These are phyloP conservation scores for Tuber indicum DNA, from an alignment of 495 filamentous ascomycete species.

Conservation along the genomic window DNA sequence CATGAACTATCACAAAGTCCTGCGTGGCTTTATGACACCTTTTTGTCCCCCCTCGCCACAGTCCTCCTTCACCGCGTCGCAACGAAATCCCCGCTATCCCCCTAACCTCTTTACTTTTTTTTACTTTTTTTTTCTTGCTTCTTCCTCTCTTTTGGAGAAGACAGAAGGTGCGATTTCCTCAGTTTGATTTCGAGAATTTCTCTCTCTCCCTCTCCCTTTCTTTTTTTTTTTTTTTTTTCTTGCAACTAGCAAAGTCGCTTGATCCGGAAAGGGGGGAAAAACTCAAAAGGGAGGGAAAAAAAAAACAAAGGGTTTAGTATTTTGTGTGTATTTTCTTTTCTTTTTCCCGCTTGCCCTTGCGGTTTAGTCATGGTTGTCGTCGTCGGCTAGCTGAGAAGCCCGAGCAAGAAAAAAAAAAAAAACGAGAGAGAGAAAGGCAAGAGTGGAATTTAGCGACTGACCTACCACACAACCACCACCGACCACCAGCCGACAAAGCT, in stretches of 20 bases:
- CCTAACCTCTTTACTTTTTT: background rate
- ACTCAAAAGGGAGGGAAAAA: background rate
- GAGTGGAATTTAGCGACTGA: background rate
- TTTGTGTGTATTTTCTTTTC: background rate
- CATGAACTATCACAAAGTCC: too few species aligned
- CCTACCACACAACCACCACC: background rate
- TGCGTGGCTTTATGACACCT: background rate
- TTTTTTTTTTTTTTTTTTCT: background rate
- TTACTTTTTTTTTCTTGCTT: background rate
- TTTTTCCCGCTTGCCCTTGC: background rate
- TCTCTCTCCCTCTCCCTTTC: background rate
- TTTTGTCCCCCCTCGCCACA: background rate
- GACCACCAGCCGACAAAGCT: background rate
- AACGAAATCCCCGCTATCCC: background rate
- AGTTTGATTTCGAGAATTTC: background rate
- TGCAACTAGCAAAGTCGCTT: background rate
- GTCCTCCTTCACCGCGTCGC: background rate
- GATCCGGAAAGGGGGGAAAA: background rate
- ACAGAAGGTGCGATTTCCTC: too few species aligned
- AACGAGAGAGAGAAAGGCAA: background rate
- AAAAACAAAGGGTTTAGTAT: background rate
- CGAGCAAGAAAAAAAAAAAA: background rate
- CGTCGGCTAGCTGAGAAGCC: conserved; percentile 4
- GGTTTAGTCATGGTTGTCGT: conserved; percentile 1
- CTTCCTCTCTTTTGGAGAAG: too few species aligned